Evolutionary conservation across 108 stramenopile species (phyloP), one percentile per base, ranked within the genome.

Genomic region (Chaetoceros muelleri): DNA sequence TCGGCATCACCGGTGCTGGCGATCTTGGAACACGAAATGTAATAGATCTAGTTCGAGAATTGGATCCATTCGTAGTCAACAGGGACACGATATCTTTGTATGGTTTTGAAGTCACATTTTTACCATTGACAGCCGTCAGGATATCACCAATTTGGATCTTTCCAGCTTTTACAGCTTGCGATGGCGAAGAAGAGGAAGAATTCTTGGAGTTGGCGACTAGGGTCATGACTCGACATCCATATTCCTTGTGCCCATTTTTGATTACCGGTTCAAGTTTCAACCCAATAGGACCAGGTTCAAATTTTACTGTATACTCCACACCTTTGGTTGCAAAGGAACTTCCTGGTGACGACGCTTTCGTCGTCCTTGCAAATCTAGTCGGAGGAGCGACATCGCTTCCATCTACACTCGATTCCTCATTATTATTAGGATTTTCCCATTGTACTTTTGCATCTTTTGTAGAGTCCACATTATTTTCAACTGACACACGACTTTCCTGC

Each of bases 221-320:
- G 22, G 60, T 28, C 20, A 72, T 44, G 0, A 81, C 68, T 2
- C 66, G 62, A 28, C 73, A 74, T 2, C 60, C 70, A 34, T 46
- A 50, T 57, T 73, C 64, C n/a, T 66, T 58, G 0, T 23, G 29
- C 20, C 2, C 18, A 40, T 24, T 53, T 46, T 54, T 31, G 8
- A 23, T 20, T 3, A 58, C 58, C 13, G 79, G 72, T 46, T 81
- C 80, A n/a, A 78, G 52, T 61, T 81, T 67, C 23, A 81, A 25
- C 8, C 80, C 80, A 25, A 81, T 68, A 0, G 76, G 76, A 16
- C 80, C 80, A 30, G 80, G 71, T 16, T 23, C 28, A 31, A 81
- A 78, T 2, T 47, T 29, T 7, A 81, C 67, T 1, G 67, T 28
- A 18, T 72, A 57, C 27, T 69, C 66, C 3, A 29, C 1, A 2